These are phyloP conservation scores for Pseudognaphalium luteoalbum DNA, from an alignment of 129 eudicot species.

Conservation along the genomic window DNA sequence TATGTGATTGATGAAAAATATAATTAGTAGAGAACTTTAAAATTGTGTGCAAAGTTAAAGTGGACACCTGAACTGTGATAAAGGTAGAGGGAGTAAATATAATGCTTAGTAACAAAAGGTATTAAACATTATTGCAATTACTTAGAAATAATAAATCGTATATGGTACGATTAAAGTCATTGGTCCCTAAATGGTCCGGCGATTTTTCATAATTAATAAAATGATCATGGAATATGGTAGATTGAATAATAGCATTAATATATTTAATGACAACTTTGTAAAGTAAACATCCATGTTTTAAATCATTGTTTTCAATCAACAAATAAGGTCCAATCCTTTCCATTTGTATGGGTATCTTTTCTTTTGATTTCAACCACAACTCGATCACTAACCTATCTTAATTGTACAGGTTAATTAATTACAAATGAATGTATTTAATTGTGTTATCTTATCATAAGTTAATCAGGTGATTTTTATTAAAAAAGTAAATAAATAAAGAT, in stretches of 20 bases:
- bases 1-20: too few relatives aligned
- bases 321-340: constrained; percentile 15
- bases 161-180: not conserved
- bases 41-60: too few relatives aligned
- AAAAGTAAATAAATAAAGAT: too few relatives aligned
- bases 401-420: not conserved
- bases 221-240: not conserved
- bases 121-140: too few relatives aligned
- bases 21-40: too few relatives aligned
- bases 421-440: not conserved
- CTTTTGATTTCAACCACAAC: constrained; percentile 29
- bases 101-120: too few relatives aligned
- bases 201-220: not conserved
- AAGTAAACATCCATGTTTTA: constrained; percentile 4
- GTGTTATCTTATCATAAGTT: not conserved
- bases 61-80: too few relatives aligned
- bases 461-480: not conserved
- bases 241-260: not conserved
- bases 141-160: not conserved
- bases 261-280: not conserved
- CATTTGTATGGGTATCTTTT: constrained; percentile 23
- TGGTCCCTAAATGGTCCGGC: too few relatives aligned
- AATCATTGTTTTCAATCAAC: not conserved
- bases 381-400: not conserved
- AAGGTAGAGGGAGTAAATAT: too few relatives aligned